Evolutionary conservation across 805 yeast genomes (phyloP).

Genomic region (Candida boleticola): DNA sequence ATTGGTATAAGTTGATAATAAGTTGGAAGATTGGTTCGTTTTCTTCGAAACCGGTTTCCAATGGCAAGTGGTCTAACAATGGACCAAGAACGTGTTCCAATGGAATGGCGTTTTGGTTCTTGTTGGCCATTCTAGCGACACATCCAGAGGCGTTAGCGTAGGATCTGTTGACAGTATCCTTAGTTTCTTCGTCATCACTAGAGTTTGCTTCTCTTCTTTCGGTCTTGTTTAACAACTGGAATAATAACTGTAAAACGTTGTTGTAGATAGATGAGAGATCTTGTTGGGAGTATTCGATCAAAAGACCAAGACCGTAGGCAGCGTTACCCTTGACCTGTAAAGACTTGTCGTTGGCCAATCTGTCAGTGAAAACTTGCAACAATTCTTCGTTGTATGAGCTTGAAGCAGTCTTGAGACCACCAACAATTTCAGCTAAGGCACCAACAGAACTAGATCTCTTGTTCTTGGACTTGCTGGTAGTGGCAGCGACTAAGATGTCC

Average conservation of each 20-base stretch:
- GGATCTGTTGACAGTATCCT: constrained; percentile 77
- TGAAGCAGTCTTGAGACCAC: constrained; percentile 59
- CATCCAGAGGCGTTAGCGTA: constrained; percentile 96
- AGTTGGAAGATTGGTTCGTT: constrained; percentile 85
- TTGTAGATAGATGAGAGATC: constrained; percentile 66
- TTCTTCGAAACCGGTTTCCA: constrained; percentile 87
- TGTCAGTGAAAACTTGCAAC: constrained; percentile 64
- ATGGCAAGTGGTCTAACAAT: constrained; percentile 76
- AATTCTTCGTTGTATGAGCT: constrained; percentile 71
- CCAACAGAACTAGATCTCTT: constrained; percentile 87
- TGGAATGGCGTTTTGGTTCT: constrained; percentile 71
- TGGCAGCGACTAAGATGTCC: constrained; percentile 56
- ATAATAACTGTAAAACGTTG: constrained; percentile 69
- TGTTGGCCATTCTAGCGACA: constrained; percentile 86
- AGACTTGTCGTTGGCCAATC: constrained; percentile 71
- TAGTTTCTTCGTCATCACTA: constrained; percentile 63
- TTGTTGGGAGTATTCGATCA: constrained; percentile 53
- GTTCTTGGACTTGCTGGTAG: constrained; percentile 56
- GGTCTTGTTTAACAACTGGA: constrained; percentile 72
- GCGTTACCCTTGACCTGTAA: constrained; percentile 91
- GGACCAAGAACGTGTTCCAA: constrained; percentile 70
- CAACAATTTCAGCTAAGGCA: constrained; percentile 84
- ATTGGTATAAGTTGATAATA: constrained; percentile 67
- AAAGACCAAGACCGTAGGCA: constrained; percentile 90
- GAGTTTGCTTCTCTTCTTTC: constrained; percentile 51